Conservation (phyloP, 257 asterid genomes). For the Solanum paucissectum region DNA sequence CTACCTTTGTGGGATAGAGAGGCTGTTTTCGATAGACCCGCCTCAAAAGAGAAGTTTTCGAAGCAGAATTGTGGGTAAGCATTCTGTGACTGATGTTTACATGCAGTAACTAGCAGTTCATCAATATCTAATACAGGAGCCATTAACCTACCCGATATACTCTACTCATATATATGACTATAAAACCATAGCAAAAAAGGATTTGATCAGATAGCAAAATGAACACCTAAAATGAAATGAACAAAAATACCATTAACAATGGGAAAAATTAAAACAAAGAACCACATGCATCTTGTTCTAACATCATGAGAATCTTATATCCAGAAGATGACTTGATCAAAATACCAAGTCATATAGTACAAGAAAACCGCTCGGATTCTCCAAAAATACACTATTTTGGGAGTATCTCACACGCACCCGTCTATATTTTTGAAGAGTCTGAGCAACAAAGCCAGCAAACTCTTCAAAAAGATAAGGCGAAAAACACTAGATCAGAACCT, state of each 20-base stretch:
- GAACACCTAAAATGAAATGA: not conserved
- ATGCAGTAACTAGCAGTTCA: not conserved
- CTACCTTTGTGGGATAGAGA: not conserved
- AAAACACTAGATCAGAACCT: not conserved
- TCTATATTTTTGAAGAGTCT: not conserved
- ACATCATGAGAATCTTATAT: not conserved
- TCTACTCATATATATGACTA: not conserved
- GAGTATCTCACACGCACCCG: not conserved
- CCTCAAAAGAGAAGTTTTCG: not conserved
- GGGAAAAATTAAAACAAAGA: not conserved
- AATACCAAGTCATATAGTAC: not conserved
- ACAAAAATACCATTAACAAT: not conserved
- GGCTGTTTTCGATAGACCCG: not conserved
- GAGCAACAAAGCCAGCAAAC: not conserved
- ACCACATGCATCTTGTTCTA: not conserved
- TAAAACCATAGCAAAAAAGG: not conserved
- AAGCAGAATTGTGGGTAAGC: not conserved
- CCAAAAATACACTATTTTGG: not conserved
- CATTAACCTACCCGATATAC: not conserved
- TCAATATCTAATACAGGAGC: not conserved
- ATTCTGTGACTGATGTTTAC: not conserved
- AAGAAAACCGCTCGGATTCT: not conserved
- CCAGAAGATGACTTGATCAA: not conserved
- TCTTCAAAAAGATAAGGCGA: not conserved
- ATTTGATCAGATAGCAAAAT: not conserved